phyloP scores from a whole-genome alignment of 1,284 basidiomycete genomes.

The Trichosporon sp. region DNA sequence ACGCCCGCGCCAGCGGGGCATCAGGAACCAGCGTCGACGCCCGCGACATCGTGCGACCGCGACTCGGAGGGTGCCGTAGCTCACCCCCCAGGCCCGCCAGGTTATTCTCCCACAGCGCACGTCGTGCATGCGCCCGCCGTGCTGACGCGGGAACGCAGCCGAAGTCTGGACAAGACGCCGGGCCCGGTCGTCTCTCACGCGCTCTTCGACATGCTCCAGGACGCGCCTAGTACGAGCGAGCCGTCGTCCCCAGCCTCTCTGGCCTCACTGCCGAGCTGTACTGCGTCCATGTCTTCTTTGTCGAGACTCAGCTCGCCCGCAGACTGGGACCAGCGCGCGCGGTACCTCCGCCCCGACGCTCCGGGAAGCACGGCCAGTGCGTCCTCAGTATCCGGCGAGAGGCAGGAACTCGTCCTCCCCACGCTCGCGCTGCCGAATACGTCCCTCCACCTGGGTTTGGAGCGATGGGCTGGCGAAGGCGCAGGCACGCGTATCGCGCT shows the following conservation, averaged over 20 bases:
- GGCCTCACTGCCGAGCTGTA: constrained; percentile 36
- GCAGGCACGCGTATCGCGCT: constrained; percentile 37
- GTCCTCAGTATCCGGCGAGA: background rate
- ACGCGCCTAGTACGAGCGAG: constrained; percentile 35
- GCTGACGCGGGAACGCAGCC: constrained; percentile 2
- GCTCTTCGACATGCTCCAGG: constrained; percentile 32
- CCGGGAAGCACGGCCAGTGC: constrained; percentile 16
- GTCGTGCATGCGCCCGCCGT: background rate
- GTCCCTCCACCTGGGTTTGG: constrained; percentile 45
- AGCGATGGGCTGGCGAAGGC: constrained; percentile 31
- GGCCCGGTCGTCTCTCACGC: constrained; percentile 20
- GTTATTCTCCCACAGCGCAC: background rate
- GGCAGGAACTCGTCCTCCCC: constrained; percentile 46
- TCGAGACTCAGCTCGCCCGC: constrained; percentile 37
- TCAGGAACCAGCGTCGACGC: constrained; percentile 4
- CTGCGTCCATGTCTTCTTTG: constrained; percentile 39
- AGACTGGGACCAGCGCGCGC: constrained; percentile 26
- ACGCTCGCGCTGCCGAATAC: constrained; percentile 44
- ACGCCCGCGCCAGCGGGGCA: background rate
- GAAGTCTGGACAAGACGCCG: background rate
- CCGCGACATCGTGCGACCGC: background rate
- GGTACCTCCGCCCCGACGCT: constrained; percentile 17
- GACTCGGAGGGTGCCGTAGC: background rate
- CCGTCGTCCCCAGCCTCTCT: constrained; percentile 43
- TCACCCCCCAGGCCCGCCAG: background rate